phyloP scores from a whole-genome alignment of 805 yeast species.

The Sugiyamaella smithiae region DNA sequence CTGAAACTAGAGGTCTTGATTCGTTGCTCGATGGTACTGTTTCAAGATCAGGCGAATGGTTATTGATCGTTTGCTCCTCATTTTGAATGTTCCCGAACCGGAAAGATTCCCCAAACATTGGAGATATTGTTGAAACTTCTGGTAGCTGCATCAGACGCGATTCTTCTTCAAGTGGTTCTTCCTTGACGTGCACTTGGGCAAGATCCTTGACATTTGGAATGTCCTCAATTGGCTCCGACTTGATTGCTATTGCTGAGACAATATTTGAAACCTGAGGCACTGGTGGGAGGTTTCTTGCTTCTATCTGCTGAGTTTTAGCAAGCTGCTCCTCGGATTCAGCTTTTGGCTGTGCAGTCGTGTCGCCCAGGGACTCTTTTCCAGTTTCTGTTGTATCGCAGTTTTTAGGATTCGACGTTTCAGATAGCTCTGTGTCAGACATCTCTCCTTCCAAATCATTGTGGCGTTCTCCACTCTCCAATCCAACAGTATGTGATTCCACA shows the following conservation, averaged over 20 bases:
- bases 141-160: neutral
- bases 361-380: no score
- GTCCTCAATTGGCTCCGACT: conserved; percentile 1
- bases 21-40: neutral
- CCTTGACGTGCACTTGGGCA: no score
- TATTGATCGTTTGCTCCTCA: neutral
- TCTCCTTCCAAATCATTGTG: no score
- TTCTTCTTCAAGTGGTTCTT: neutral
- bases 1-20: neutral
- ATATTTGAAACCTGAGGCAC: neutral
- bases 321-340: no score
- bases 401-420: no score
- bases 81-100: neutral
- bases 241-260: neutral
- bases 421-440: no score
- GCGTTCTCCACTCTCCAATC: no score
- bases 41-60: neutral
- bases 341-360: no score
- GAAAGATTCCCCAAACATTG: conserved; percentile 1
- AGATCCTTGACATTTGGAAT: no score
- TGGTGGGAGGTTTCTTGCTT: neutral
- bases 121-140: neutral
- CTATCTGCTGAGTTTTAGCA: neutral
- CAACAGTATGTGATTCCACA: no score
- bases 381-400: no score